Evolutionary conservation across 257 asterid species (phyloP).

Genomic region (Ocimum tenuiflorum): DNA sequence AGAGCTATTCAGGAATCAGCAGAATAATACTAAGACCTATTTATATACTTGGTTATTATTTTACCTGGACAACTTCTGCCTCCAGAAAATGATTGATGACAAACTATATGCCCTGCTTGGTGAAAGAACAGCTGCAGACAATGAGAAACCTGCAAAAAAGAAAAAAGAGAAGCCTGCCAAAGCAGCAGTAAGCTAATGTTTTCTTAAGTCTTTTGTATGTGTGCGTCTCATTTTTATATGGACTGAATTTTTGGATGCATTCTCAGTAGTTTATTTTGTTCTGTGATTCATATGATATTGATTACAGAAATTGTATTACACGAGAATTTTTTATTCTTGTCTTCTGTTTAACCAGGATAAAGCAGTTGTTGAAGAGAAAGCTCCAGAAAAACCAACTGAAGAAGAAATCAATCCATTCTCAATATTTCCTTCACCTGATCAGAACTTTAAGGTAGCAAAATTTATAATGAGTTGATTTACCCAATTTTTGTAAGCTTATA

Average conservation of each 20-base stretch:
- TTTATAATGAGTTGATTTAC: neutral
- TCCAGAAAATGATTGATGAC: constrained; percentile 74
- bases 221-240: neutral
- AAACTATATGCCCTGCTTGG: constrained; percentile 67
- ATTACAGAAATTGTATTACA: neutral
- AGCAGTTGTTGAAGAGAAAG: constrained; percentile 42
- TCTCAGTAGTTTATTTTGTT: neutral
- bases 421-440: constrained; percentile 75
- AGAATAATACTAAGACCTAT: neutral
- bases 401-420: constrained; percentile 80
- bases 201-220: neutral
- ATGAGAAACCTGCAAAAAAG: constrained; percentile 77
- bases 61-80: constrained; percentile 8
- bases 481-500: neutral
- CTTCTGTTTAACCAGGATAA: constrained; percentile 43
- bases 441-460: constrained; percentile 62
- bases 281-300: neutral
- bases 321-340: neutral
- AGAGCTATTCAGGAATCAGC: neutral
- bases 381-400: constrained; percentile 55
- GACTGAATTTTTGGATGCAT: constrained; percentile 10
- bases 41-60: neutral
- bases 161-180: constrained; percentile 84
- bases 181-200: constrained; percentile 46
- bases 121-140: constrained; percentile 79